These are phyloP conservation scores for Teunomyces atbi DNA, from an alignment of 805 yeast species.

Conservation along the genomic window DNA sequence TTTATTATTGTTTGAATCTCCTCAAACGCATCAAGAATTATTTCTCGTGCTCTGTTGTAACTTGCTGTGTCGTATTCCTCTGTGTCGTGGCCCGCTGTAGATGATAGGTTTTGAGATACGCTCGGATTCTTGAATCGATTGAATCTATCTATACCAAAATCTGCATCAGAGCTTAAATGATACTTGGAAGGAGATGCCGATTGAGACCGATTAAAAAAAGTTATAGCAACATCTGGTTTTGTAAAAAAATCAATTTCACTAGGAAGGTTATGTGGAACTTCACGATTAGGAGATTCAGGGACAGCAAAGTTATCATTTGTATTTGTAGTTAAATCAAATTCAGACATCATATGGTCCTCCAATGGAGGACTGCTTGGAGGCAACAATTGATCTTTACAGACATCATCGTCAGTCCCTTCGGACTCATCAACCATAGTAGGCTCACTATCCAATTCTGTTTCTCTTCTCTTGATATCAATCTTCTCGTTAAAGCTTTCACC, in stretches of 20 bases:
- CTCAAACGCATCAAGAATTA: conserved; percentile 48
- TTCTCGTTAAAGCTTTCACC: conserved; percentile 44
- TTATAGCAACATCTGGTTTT: conserved; percentile 2
- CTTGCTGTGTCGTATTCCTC: conserved; percentile 14
- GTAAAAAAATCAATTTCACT: conserved; percentile 9
- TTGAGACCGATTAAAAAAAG: background rate
- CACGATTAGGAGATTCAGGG: conserved; percentile 28
- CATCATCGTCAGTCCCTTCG: conserved; percentile 12
- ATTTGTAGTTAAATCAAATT: conserved; percentile 27
- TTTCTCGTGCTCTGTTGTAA: conserved; percentile 35
- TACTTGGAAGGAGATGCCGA: conserved; percentile 6
- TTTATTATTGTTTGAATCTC: conserved; percentile 42
- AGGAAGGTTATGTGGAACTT: background rate
- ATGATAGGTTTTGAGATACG: conserved; percentile 26
- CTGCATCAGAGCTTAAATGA: conserved; percentile 36
- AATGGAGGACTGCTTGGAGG: conserved; percentile 43
- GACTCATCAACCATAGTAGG: conserved; percentile 19
- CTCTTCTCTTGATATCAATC: conserved; percentile 37
- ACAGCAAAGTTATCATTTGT: conserved; percentile 16
- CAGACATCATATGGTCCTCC: conserved; percentile 26
- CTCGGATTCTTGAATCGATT: conserved; percentile 35
- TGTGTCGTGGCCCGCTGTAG: conserved; percentile 27
- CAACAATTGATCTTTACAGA: conserved; percentile 7
- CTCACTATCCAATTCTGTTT: conserved; percentile 18
- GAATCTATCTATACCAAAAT: conserved; percentile 52